Conservation (phyloP, 148 eudicot species). For the Arctostaphylos glauca region DNA sequence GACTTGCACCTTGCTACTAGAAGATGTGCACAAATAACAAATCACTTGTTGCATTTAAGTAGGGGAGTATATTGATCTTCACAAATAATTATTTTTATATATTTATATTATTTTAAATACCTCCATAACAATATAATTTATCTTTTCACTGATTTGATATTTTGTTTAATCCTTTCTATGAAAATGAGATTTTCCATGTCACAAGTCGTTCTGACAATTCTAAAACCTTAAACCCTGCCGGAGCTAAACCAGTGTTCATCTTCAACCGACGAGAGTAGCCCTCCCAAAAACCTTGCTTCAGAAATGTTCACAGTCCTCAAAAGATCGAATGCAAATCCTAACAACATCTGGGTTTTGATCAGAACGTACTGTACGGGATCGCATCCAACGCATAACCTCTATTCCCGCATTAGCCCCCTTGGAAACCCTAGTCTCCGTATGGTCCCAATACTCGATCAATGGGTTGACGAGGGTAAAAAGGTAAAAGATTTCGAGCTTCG, state of each 20-base stretch:
- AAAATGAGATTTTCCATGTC: no score
- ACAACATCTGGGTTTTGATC: not conserved
- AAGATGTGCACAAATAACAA: no score
- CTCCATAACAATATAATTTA: no score
- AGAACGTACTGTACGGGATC: not conserved
- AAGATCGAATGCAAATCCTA: not conserved
- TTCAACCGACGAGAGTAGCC: no score
- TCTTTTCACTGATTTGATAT: no score
- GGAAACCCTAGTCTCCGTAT: slow-evolving; percentile 24
- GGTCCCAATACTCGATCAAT: slow-evolving; percentile 41
- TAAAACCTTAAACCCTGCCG: not conserved
- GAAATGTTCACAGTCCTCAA: not conserved
- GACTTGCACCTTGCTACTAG: no score
- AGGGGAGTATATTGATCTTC: no score
- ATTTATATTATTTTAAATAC: no score
- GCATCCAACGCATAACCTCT: slow-evolving; percentile 15
- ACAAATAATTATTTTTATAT: no score
- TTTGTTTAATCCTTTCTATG: no score
- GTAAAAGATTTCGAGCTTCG: slow-evolving; percentile 28
- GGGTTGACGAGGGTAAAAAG: slow-evolving; percentile 41
- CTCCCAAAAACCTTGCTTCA: not conserved
- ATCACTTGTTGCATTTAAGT: no score
- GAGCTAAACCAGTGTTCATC: slow-evolving; percentile 1
- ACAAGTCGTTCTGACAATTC: not conserved
- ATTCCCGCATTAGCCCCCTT: slow-evolving; percentile 36